A percentile compares a stretch with the other conserved stretches of the same genome.
These are phyloP conservation scores for Myochromella boudieri DNA, from an alignment of 768 basidiomycete species.

Conservation along the genomic window DNA sequence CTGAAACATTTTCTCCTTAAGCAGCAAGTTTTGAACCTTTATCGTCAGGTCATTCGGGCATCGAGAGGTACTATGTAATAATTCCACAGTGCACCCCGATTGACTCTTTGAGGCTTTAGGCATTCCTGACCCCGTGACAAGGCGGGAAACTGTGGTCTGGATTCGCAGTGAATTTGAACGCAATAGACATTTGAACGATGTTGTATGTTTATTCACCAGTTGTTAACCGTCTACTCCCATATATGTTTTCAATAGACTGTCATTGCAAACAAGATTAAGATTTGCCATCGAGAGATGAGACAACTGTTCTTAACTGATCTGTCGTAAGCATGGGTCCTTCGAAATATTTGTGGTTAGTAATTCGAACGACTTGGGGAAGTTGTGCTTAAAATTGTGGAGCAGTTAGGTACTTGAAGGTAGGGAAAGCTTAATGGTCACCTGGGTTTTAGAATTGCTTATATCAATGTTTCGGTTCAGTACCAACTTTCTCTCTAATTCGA, in stretches of 20 bases:
- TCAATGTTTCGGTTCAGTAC: too few relatives aligned
- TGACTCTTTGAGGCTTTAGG: slow-evolving; percentile 34
- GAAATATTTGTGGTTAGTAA: too few relatives aligned
- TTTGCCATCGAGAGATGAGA: slow-evolving; percentile 58
- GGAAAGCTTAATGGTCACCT: too few relatives aligned
- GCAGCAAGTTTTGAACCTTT: slow-evolving; percentile 58
- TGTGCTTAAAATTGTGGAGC: too few relatives aligned
- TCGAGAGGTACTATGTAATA: slow-evolving; percentile 48
- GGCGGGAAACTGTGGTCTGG: slow-evolving; percentile 70
- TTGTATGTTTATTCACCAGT: slow-evolving; percentile 38
- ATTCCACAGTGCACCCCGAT: slow-evolving; percentile 8
- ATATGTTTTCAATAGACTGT: slow-evolving; percentile 36
- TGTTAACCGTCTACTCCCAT: background rate
- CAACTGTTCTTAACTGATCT: slow-evolving; percentile 50
- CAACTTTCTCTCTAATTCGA: too few relatives aligned
- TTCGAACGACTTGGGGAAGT: too few relatives aligned
- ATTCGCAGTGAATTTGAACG: slow-evolving; percentile 72
- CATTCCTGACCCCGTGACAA: slow-evolving; percentile 59
- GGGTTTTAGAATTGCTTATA: too few relatives aligned
- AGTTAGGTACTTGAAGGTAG: too few relatives aligned
- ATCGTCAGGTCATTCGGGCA: slow-evolving; percentile 68
- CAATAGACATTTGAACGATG: slow-evolving; percentile 54
- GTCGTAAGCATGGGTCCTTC: too few relatives aligned
- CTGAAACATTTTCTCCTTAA: slow-evolving; percentile 78
- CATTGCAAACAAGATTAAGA: slow-evolving; percentile 61